A percentile compares a stretch with the other conserved stretches of the same genome.
Evolutionary conservation across 352 stramenopile species (phyloP).

Genomic region (Phytophthora pinifolia): DNA sequence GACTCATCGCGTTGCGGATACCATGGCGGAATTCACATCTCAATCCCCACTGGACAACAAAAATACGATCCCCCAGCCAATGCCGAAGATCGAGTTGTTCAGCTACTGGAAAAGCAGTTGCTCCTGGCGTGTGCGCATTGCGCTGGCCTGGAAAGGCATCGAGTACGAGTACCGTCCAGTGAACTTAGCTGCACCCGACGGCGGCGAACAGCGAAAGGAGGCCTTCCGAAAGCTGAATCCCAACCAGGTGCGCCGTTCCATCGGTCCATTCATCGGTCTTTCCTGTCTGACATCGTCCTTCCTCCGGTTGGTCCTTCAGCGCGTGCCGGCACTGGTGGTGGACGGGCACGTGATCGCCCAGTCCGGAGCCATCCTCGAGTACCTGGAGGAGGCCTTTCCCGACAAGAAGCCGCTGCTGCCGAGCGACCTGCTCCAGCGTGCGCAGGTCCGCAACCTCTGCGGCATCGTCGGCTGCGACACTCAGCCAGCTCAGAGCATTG

Average conservation of each 20-base stretch:
- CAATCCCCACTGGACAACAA: too few relatives aligned
- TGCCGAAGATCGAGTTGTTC: constrained; percentile 49
- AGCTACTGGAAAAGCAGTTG: constrained; percentile 89
- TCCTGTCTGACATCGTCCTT: background rate
- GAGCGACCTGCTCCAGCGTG: constrained; percentile 58
- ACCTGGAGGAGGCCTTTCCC: constrained; percentile 87
- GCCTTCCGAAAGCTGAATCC: constrained; percentile 66
- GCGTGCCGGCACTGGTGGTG: constrained; percentile 81
- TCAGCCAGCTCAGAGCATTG: constrained; percentile 91
- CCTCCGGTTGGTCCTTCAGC: constrained; percentile 23
- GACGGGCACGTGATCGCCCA: constrained; percentile 74
- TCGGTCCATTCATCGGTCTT: background rate
- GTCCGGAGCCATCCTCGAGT: constrained; percentile 92
- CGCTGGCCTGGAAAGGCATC: constrained; percentile 86
- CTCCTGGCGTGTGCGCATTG: constrained; percentile 90
- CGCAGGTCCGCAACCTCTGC: constrained; percentile 80
- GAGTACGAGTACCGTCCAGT: constrained; percentile 78
- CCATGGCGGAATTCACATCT: too few relatives aligned
- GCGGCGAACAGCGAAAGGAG: constrained; percentile 55
- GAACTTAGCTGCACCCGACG: constrained; percentile 54
- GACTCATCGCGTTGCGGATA: too few relatives aligned
- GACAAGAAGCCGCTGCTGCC: constrained; percentile 67
- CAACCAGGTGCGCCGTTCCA: constrained; percentile 47
- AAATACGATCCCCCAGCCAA: background rate
- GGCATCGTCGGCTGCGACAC: constrained; percentile 90